phyloP scores from a whole-genome alignment of 2,329 filamentous ascomycete species.

The Amauroascus verrucosus region DNA sequence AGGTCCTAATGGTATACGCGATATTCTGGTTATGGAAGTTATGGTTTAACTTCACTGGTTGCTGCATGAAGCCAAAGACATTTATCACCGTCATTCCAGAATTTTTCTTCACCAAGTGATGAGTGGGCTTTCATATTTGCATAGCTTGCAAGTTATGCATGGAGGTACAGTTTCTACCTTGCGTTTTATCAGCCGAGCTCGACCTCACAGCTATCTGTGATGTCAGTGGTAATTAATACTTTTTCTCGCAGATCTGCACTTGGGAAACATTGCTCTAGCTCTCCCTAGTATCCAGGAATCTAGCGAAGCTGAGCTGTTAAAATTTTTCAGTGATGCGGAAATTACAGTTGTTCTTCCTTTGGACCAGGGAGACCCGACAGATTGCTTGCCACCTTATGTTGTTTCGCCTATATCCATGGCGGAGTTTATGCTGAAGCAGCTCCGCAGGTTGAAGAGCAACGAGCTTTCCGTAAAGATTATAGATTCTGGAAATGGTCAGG shows the following conservation, averaged over 20 bases:
- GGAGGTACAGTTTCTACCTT: background rate
- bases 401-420: slow-evolving; percentile 5
- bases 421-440: slow-evolving; percentile 1
- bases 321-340: background rate
- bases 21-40: slow-evolving; percentile 26
- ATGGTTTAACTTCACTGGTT: background rate
- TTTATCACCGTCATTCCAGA: background rate
- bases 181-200: background rate
- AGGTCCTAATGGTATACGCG: slow-evolving; percentile 39
- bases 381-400: slow-evolving; percentile 5
- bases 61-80: background rate
- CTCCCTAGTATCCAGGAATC: background rate
- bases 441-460: slow-evolving; percentile 1
- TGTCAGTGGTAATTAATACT: background rate
- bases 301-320: no score
- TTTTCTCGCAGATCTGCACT: background rate
- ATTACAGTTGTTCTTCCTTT: slow-evolving; percentile 8
- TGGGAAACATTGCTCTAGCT: slow-evolving; percentile 6
- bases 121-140: background rate
- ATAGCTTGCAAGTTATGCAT: background rate
- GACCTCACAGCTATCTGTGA: no score
- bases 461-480: slow-evolving; percentile 6
- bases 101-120: background rate
- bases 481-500: slow-evolving; percentile 10
- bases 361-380: slow-evolving; percentile 1